Percentiles rank a stretch among this genome's conserved stretches.
phyloP scores from a whole-genome alignment of 169 alveolate species.

The Eimeria sp. region DNA sequence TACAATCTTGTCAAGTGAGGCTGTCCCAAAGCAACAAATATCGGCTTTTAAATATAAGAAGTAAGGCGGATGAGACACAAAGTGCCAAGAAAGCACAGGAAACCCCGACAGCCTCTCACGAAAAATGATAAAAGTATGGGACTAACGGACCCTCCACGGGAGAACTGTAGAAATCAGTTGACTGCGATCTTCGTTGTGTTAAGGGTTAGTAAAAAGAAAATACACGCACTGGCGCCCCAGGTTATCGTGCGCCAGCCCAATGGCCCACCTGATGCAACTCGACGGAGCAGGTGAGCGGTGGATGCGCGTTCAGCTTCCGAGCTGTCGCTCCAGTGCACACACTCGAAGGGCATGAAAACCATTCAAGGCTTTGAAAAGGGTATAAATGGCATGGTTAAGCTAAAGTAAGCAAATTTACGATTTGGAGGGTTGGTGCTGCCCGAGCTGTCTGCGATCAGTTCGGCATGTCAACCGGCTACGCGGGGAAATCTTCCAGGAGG shows the following conservation, averaged over 20 bases:
- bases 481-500: too few relatives aligned
- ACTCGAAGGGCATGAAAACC: neutral
- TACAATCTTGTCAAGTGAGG: neutral
- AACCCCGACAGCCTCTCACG: neutral
- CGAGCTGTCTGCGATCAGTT: too few relatives aligned
- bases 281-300: neutral
- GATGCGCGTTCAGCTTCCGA: neutral
- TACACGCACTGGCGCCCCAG: neutral
- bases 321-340: neutral
- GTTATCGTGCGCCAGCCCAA: neutral
- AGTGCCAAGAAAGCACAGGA: neutral
- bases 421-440: too few relatives aligned
- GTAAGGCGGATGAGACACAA: neutral
- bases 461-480: too few relatives aligned
- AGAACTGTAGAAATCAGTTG: neutral
- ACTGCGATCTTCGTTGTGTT: neutral
- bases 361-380: neutral
- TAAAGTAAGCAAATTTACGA: too few relatives aligned
- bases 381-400: too few relatives aligned
- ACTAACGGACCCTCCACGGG: neutral
- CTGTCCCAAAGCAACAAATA: neutral
- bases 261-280: slow-evolving; percentile 6
- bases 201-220: neutral
- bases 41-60: neutral
- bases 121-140: neutral